Evolutionary conservation across 768 basidiomycete species (phyloP), one percentile per base, ranked within the genome.

Genomic region (Clitopilus hobsonii): DNA sequence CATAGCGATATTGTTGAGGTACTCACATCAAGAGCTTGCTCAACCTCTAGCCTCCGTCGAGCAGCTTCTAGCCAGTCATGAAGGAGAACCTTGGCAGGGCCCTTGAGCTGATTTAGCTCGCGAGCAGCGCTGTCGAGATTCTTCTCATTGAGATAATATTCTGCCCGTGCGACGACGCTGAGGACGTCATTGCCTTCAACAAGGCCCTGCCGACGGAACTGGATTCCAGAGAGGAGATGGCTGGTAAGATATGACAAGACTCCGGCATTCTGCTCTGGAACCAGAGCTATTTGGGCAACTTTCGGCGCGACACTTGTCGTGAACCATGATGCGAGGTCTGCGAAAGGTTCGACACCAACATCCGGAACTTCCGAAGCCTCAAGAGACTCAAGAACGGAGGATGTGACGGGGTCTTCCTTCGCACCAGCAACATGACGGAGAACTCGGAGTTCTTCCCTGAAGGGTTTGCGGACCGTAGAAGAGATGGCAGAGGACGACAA

Each of bases 31-130:
- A 99, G 69, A 38, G 94, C 91, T 69, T 98, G 96, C 68, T 91
- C 79, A 27, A 97, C 94, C 71, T 97, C 93, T 57, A 99, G 69
- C 67, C 94, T 80, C 65, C 82, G 77, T 60, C 96, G 78, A 8
- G 94, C 94, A 62, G 92, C 94, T 61, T 86, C 84, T 36, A 99
- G 73, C 97, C 96, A 99, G 71, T 98, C 96, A 29, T 77, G 72
- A 52, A 91, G 63, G 41, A 96, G 66, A 52, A 79, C 67, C 69
- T 86, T 89, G 14, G 89, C 89, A 56, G 89, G 84, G 1, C 95
- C 96, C 28, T 78, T 83, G 53, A 99, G 73, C 69, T 93, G 89
- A 68, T 98, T 99, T 25, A 98, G 76, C 71, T 98, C 95, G 53
- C 96, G 78, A 29, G 94, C 76, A 18, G 96, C 96, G 60, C 75